A percentile compares a stretch with the other conserved stretches of the same genome.
These are phyloP conservation scores for Sphaerulina musiva DNA, from an alignment of 2,329 filamentous ascomycete species.

Conservation along the genomic window DNA sequence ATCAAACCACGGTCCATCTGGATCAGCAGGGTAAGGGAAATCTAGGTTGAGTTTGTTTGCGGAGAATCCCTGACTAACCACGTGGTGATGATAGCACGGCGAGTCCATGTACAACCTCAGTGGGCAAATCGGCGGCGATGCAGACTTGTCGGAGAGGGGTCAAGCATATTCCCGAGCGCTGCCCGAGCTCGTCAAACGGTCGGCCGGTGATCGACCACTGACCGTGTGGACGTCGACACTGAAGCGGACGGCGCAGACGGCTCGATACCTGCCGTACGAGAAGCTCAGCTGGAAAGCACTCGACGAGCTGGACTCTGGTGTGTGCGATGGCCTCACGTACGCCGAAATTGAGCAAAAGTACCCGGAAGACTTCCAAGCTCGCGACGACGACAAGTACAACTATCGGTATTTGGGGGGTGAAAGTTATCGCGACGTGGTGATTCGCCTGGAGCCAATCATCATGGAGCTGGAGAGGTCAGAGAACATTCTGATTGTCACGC, in stretches of 20 bases:
- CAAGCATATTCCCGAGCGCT: conserved; percentile 80
- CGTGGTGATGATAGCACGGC: conserved; percentile 59
- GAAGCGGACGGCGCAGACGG: conserved; percentile 83
- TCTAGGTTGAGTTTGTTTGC: too few species aligned
- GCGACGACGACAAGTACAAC: conserved; percentile 99
- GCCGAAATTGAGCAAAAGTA: conserved; percentile 86
- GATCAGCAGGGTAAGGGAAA: conserved; percentile 60
- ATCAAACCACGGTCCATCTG: conserved; percentile 95
- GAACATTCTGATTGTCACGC: conserved; percentile 95
- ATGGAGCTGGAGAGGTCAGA: conserved; percentile 97
- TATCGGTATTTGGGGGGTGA: conserved; percentile 97
- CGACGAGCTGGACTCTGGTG: conserved; percentile 91
- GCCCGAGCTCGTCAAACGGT: conserved; percentile 75
- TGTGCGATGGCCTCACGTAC: conserved; percentile 95
- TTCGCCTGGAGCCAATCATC: conserved; percentile 95
- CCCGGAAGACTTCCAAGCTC: conserved; percentile 89
- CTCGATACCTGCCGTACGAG: conserved; percentile 81
- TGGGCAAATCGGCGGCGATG: conserved; percentile 89
- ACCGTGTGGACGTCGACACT: conserved; percentile 72
- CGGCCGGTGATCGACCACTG: conserved; percentile 68
- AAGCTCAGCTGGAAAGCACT: conserved; percentile 98
- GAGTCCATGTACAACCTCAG: conserved; percentile 88
- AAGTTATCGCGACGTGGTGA: conserved; percentile 93
- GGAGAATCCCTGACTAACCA: conserved; percentile 8
- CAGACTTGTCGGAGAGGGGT: conserved; percentile 76